phyloP scores from a whole-genome alignment of 345 rosid genomes.

The Rhodomyrtus tomentosa region DNA sequence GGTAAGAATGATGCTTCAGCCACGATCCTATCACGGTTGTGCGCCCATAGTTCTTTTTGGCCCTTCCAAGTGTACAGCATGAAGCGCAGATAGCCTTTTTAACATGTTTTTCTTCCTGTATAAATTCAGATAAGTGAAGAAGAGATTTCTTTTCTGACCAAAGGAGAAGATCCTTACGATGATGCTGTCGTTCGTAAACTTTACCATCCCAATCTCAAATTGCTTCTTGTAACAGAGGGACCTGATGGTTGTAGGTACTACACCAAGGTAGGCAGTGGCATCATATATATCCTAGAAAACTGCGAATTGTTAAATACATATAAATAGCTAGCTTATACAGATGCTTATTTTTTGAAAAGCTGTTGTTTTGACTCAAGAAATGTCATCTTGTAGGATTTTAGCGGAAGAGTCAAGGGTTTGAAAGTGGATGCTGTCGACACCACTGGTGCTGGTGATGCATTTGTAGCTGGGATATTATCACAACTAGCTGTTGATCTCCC shows the following conservation, averaged over 20 bases:
- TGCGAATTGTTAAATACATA: not conserved
- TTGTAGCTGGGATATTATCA: conserved; percentile 70
- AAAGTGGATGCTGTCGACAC: conserved; percentile 83
- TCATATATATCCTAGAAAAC: not conserved
- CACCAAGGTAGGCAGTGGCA: conserved; percentile 45
- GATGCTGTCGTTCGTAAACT: conserved; percentile 65
- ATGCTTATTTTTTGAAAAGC: not conserved
- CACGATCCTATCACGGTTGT: not conserved
- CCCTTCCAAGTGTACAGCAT: not conserved
- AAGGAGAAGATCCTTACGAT: conserved; percentile 92
- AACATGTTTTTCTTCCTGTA: not conserved
- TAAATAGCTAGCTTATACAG: not conserved
- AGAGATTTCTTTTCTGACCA: conserved; percentile 70
- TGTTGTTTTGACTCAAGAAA: not conserved
- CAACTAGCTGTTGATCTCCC: conserved; percentile 65
- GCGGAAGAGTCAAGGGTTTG: conserved; percentile 65
- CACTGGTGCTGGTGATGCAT: conserved; percentile 98
- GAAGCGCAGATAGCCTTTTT: not conserved
- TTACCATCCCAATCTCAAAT: conserved; percentile 64
- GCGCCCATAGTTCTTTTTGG: not conserved
- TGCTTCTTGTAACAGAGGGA: conserved; percentile 92
- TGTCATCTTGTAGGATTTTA: conserved; percentile 44
- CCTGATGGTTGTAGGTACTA: conserved; percentile 82
- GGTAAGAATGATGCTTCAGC: conserved; percentile 14
- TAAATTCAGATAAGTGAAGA: conserved; percentile 75